Evolutionary conservation across 495 filamentous ascomycete genomes (phyloP).

Genomic region (Hyphodiscus hymeniophilus): DNA sequence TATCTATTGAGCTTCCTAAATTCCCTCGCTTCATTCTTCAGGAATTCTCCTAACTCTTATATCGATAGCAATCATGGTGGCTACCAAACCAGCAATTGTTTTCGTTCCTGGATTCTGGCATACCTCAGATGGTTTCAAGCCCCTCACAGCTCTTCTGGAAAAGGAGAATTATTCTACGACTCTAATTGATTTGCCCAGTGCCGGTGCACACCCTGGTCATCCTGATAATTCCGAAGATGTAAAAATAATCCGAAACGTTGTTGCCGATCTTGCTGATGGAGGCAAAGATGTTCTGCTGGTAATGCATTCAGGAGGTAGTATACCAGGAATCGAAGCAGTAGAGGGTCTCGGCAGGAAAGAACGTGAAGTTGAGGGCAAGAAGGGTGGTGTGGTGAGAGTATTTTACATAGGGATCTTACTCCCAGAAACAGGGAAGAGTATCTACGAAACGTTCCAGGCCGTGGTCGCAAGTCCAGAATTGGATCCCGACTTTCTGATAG

Average conservation of each 20-base stretch:
- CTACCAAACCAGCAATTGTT: slow-evolving; percentile 3
- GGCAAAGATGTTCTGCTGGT: slow-evolving; percentile 5
- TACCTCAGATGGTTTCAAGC: background rate
- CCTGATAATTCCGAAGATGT: slow-evolving; percentile 1
- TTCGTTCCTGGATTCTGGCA: slow-evolving; percentile 6
- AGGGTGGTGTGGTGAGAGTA: background rate
- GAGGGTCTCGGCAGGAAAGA: background rate
- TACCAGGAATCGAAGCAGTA: background rate
- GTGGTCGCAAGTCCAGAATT: slow-evolving; percentile 1
- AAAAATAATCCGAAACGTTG: background rate
- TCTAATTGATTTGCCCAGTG: background rate
- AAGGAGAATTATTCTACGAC: background rate
- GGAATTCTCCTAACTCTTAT: too few species aligned
- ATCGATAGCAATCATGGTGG: background rate
- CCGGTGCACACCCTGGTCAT: background rate
- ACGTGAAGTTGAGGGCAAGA: background rate
- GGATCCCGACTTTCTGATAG: slow-evolving; percentile 1
- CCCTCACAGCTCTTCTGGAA: background rate
- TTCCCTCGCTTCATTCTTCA: too few species aligned
- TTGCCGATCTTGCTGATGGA: background rate
- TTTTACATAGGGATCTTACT: slow-evolving; percentile 4
- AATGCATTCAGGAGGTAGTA: slow-evolving; percentile 4
- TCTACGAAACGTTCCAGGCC: background rate
- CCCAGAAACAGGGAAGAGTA: background rate
- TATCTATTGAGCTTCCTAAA: too few species aligned